phyloP scores from a whole-genome alignment of 345 rosid genomes.

The Streptanthus diversifolius region DNA sequence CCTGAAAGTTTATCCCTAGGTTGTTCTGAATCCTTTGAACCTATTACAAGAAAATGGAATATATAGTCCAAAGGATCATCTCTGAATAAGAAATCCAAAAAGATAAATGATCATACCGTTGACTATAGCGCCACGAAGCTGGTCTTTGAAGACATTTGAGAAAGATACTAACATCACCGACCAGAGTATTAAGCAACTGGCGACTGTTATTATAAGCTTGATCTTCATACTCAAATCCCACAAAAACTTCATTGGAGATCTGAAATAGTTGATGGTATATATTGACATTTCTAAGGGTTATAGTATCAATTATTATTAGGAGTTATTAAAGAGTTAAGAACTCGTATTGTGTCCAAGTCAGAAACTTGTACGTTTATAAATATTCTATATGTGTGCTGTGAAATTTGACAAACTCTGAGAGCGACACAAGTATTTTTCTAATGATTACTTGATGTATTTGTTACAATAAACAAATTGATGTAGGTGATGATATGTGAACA shows the following conservation, averaged over 20 bases:
- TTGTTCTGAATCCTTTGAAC: neutral
- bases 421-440: neutral
- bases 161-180: conserved; percentile 8
- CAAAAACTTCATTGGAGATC: neutral
- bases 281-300: neutral
- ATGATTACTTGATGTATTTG: neutral
- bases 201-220: conserved; percentile 13
- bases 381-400: neutral
- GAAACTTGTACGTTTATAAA: conserved; percentile 7
- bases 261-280: neutral
- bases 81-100: neutral
- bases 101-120: conserved; percentile 1
- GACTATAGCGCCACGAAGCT: neutral
- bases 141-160: conserved; percentile 19
- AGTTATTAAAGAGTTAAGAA: conserved; percentile 2
- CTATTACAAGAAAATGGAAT: neutral
- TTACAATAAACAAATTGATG: neutral
- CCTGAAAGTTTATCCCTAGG: conserved; percentile 26
- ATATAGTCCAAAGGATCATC: neutral
- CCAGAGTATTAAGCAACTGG: conserved; percentile 27
- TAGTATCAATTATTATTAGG: neutral
- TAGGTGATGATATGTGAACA: conserved; percentile 1
- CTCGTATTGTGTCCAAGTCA: conserved; percentile 7
- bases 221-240: conserved; percentile 6
- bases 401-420: conserved; percentile 10